Evolutionary conservation across 305 asterid species (phyloP), one percentile per base, ranked within the genome.

Genomic region (Solanum aculeatissimum): DNA sequence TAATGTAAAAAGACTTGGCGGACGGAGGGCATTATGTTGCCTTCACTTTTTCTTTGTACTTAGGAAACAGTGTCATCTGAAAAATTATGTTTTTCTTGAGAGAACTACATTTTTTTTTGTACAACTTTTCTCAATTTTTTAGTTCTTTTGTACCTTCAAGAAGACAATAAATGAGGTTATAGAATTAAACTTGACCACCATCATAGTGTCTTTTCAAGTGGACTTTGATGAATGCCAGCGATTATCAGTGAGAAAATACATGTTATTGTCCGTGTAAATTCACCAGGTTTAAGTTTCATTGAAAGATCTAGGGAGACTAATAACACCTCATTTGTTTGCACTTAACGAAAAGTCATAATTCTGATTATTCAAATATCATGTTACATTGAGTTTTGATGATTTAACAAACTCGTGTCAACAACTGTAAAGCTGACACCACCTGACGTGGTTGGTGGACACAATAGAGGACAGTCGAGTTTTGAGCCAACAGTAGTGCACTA

Each of bases 1-100:
- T 93, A 88, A 90, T 75, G 85, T 77, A 77, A 27, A 18, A 51
- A 77, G 45, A 75, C 45, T 16, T 18, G 43, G 18, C 25, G 43
- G 63, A 8, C 0, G 18, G 27, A 75, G 63, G 65, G 1, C 65
- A 29, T 16, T 49, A 1, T 51, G 29, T 9, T 75, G 18, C 81
- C 81, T 77, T 29, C 82, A 27, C 40, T 16, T 29, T 29, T 27
- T 15, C 14, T 75, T 9, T 9, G 6, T 71, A 35, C 2, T n/a
- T 77, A 51, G 82, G 47, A 47, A 72, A 18, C 81, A 75, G 11
- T 10, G 25, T 47, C 43, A 25, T 75, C 58, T 47, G 42, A 49
- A 75, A 77, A 10, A 5, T 49, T 4, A 49, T 68, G 7, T 25
- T 49, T 27, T 49, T 49, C 14, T 75, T 75, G 12, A 25, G 62